Base-by-base conservation (phyloP, 495 filamentous ascomycete species). In the Penicillium steckii region DNA sequence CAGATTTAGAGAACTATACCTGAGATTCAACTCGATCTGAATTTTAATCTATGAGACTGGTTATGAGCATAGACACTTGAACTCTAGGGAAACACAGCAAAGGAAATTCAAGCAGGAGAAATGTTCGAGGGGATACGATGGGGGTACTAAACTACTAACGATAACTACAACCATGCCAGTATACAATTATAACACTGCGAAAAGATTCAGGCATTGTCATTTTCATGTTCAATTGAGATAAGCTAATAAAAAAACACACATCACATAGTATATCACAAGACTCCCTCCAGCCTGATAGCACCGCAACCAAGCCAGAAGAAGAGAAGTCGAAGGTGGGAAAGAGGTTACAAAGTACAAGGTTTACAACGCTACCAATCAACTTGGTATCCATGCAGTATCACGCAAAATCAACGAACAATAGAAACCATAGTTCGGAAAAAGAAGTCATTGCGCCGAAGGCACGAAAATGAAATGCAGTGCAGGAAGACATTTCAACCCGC, bases 391-490 rank as follows among this genome's bases (percentile, higher is more conserved):
- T 41, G 38, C 38, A 41, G 23, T 41, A 41, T 41, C 38, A 21
- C 21, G 38, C 38, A 41, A 22, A 41, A 23, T 22, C 8, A 41
- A 32, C 10, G 15, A 10, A 19, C 18, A 15, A 17, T 37, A 15
- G 21, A 32, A 18, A 22, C 2, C 8, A 18, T 17, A 42, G 2
- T 17, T 42, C 2, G n/a, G 12, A 41, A 35, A 37, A 37, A 37
- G n/a, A 6, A 37, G 33, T 8, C 33, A 37, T 13, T 15, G 10
- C 15, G 33, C 33, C 18, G 18, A 8, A 37, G 18, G 8, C 0
- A 37, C 15, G 18, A 37, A 35, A 35, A n/a, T 10, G 13, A 8
- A 48, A 52, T 29, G 40, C 53, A 65, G 55, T 50, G 48, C 13
- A 37, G 33, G n/a, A 18, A 37, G 33, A 17, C 15, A 37, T 1